phyloP scores from a whole-genome alignment of 1,284 basidiomycete species.

The Termitomyces sp. region DNA sequence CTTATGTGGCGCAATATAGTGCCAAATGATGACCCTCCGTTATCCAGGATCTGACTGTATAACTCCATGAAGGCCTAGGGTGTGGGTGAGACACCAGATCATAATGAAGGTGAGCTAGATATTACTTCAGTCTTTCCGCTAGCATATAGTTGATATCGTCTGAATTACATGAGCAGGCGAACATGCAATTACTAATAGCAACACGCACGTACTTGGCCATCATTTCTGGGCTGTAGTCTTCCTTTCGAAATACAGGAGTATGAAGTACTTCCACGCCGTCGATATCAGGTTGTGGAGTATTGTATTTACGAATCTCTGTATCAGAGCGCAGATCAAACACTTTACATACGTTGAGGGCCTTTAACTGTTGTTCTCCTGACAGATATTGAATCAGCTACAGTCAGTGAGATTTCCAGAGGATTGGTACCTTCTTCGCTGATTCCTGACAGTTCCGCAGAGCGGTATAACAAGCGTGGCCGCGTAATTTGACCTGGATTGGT shows the following conservation, averaged over 20 bases:
- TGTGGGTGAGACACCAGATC: not conserved
- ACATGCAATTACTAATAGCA: slow-evolving; percentile 7
- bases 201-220: slow-evolving; percentile 70
- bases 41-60: slow-evolving; percentile 74
- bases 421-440: slow-evolving; percentile 58
- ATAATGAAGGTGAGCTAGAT: not conserved
- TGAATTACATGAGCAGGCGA: slow-evolving; percentile 27
- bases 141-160: slow-evolving; percentile 71
- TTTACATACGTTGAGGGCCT: slow-evolving; percentile 54
- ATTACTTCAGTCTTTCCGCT: slow-evolving; percentile 71
- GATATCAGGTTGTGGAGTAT: slow-evolving; percentile 55
- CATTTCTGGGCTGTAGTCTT: slow-evolving; percentile 76
- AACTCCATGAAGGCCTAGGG: slow-evolving; percentile 71
- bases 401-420: not conserved
- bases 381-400: not conserved
- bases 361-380: slow-evolving; percentile 54
- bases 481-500: slow-evolving; percentile 43
- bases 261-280: slow-evolving; percentile 55
- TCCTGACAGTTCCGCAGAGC: slow-evolving; percentile 64
- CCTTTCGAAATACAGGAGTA: slow-evolving; percentile 62
- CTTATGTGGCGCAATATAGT: slow-evolving; percentile 63
- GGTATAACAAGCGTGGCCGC: slow-evolving; percentile 51
- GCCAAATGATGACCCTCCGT: slow-evolving; percentile 61
- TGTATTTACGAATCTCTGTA: slow-evolving; percentile 70
- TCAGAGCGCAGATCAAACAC: slow-evolving; percentile 75